Base-by-base conservation (phyloP, 345 rosid genomes). In the Populus deltoides region DNA sequence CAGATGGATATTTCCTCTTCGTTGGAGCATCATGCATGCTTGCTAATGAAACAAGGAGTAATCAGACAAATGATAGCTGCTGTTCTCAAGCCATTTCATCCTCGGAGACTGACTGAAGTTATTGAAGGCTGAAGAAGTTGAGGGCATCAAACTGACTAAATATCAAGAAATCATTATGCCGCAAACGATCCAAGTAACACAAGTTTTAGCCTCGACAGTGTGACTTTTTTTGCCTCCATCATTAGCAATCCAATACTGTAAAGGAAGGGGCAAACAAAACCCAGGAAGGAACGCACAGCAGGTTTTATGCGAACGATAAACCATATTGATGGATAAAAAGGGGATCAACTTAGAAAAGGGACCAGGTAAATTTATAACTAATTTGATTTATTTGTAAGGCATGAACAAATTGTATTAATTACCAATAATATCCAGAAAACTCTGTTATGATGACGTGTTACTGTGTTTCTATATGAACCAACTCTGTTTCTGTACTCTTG, bases 401-500 rank as follows among this genome's bases (percentile, higher is more conserved):
- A 71, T 43, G 63, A 71, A 70, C 49, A 70, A 39, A 62, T 70
- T 36, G 55, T 24, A 72, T 31, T 25, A 62, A 22, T 39, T 36
- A 47, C 27, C 62, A 20, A 45, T 43, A 35, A 39, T 38, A 36
- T 31, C 51, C 70, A 61, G 65, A 29, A 59, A 68, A 68, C 39
- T 24, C 74, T 29, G 59, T 29, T 70, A 16, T 63, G 25, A 47
- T 1, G 6, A 78, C 16, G 66, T 66, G 7, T 53, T 45, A 20
- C 57, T 59, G 51, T 55, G 51, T 41, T 29, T 6, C 29, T 13
- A 6, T 31, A 22, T 8, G 13, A 25, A 45, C 17, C 51, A 35
- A 16, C 72, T 35, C 2, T 49, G 53, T 43, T 74, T 74, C 66
- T 79, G 68, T 73, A 73, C 77, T 7, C 66, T 43, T 43, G 68